Evolutionary conservation across 2,329 filamentous ascomycete species (phyloP), one percentile per base, ranked within the genome.

Genomic region (Ophiostoma populinum): DNA sequence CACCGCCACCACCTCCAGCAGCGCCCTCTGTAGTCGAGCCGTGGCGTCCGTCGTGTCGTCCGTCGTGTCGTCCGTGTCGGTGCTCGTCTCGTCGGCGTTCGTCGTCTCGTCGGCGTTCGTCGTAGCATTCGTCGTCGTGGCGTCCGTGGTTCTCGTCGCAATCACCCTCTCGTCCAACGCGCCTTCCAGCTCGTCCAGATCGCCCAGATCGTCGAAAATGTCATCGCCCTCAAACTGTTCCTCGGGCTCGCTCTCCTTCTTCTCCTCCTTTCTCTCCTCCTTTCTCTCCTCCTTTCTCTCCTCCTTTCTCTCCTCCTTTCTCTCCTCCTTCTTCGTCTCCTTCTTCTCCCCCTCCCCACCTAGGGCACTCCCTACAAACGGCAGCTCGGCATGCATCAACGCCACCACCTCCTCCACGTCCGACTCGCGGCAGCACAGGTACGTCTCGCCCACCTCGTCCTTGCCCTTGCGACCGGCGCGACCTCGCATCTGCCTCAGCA

Each of bases 401-500:
- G 77, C 70, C 21, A 77, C 63, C 5, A 83, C 75, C 12, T 68
- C 68, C 47, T 80, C 74, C 11, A 85, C 53, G 44, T 85, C 80
- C 8, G 60, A 54, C 46, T 72, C 67, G 20, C 72, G 67, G 47
- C 79, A 85, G 49, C 79, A 83, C 1, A 85, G 57, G 49, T 79
- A 85, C 2, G 77, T 85, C 55, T 85, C 80, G 2, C 80, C 80
- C 31, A 80, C 58, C 34, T 80, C 75, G 37, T 81, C 77, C 47
- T 82, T 85, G 32, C 80, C 80, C 53, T 83, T 83, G 36, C 80
- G 67, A 6, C 80, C 80, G 15, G 80, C 80, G 40, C 80, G 66
- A 3, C 80, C 80, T 48, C 78, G 69, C 80, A 85, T 86, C 53
- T 86, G 80, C 32, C 78, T 70, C 52, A 86, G 59, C 74, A 86